Evolutionary conservation across 805 yeast species (phyloP), one percentile per base, ranked within the genome.

Genomic region (Groenewaldozyma salmanticensis): DNA sequence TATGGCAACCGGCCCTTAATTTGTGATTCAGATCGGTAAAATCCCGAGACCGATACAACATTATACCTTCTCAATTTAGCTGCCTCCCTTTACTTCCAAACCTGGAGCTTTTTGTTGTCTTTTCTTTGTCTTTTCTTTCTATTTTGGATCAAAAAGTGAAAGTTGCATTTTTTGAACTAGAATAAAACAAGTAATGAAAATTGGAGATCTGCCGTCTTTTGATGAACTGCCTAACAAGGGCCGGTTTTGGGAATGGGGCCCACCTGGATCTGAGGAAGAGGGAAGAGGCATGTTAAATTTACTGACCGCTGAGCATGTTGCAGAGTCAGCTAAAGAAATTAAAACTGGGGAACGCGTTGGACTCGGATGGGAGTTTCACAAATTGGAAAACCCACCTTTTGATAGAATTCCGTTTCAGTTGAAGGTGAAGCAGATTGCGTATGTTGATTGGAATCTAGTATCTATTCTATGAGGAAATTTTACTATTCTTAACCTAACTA

Each of bases 181-280:
- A n/a, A 5, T 29, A 42, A 6, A 36, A 39, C 5, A 38, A n/a
- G n/a, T n/a, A n/a, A n/a, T n/a, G n/a, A n/a, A n/a, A n/a, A 39
- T 18, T 24, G 38, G 29, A 7, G 29, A 24, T 24, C 45, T 54
- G 33, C 58, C 57, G 11, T 20, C 43, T 16, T 54, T 35, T 38
- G 52, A 49, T 27, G 49, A 51, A 17, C 47, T 54, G 3, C 49
- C 50, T 4, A 43, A 51, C 42, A 51, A 50, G 38, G 43, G 44
- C 5, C 52, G 51, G 27, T 54, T 33, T 42, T 55, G 59, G 59
- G 51, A 47, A 17, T 53, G 54, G 55, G 50, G 50, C 19, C 53
- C 55, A 3, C 49, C 53, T 1, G 58, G 58, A n/a, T 53, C 58
- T 9, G 13, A 39, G 13, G 51, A 42, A 34, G 51, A 47, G 32